Evolutionary conservation across 2,329 filamentous ascomycete genomes (phyloP).

Genomic region (Xylariaceae sp.): DNA sequence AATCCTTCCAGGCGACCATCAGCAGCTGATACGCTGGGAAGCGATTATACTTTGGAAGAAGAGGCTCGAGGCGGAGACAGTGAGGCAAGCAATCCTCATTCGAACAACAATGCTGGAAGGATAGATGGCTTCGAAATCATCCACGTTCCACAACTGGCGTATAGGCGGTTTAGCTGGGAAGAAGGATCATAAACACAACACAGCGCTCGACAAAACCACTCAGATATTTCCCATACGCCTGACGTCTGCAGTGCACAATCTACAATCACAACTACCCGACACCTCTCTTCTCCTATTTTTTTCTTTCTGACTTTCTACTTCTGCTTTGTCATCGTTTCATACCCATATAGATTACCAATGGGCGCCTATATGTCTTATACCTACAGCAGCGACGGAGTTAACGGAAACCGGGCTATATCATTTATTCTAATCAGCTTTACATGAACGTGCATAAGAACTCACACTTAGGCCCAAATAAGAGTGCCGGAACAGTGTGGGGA

Average conservation of each 20-base stretch:
- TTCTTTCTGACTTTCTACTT: background rate
- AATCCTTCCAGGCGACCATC: conserved; percentile 27
- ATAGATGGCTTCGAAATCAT: conserved; percentile 32
- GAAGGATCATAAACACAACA: conserved; percentile 9
- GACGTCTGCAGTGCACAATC: conserved; percentile 7
- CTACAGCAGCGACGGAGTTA: conserved; percentile 27
- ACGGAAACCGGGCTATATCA: conserved; percentile 12
- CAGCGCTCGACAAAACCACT: conserved; percentile 6
- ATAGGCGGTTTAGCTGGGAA: conserved; percentile 35
- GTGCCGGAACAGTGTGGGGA: background rate
- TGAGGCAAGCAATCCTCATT: conserved; percentile 8
- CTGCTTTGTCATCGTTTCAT: conserved; percentile 6
- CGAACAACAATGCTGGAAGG: conserved; percentile 18
- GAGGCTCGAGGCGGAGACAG: conserved; percentile 33
- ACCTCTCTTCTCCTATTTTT: conserved; percentile 4
- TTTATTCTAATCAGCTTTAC: conserved; percentile 2
- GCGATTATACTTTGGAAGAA: conserved; percentile 57
- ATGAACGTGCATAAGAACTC: background rate
- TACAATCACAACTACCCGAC: conserved; percentile 14
- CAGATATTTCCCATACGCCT: background rate
- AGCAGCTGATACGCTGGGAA: conserved; percentile 48
- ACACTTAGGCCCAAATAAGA: background rate
- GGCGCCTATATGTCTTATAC: conserved; percentile 12
- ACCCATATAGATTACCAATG: conserved; percentile 11
- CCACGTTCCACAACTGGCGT: conserved; percentile 33